Evolutionary conservation across 2,329 filamentous ascomycete species (phyloP).

Genomic region (Colletotrichum somersetense): DNA sequence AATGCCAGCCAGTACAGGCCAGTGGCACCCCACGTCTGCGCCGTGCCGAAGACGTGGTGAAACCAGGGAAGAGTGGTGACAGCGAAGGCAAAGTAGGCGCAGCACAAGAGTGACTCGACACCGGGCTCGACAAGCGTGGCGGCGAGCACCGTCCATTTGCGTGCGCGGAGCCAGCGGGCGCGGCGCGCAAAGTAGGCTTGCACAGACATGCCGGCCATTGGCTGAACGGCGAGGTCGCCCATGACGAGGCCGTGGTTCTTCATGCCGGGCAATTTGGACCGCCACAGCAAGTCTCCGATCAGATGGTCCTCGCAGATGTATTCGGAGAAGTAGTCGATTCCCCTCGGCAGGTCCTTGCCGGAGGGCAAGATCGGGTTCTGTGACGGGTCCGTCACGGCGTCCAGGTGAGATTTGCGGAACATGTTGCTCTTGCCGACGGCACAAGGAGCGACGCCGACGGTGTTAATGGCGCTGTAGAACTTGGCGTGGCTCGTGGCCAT

Average conservation of each 20-base stretch:
- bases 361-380: conserved; percentile 58
- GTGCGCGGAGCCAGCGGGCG: conserved; percentile 89
- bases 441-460: conserved; percentile 89
- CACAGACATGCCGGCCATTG: conserved; percentile 85
- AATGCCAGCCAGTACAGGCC: conserved; percentile 73
- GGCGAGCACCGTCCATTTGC: conserved; percentile 91
- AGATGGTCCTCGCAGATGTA: conserved; percentile 99
- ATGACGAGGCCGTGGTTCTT: conserved; percentile 86
- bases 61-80: conserved; percentile 80
- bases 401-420: conserved; percentile 93
- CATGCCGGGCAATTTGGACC: conserved; percentile 71
- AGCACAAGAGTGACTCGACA: conserved; percentile 89
- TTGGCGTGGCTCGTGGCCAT: conserved; percentile 95
- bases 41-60: conserved; percentile 62
- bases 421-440: conserved; percentile 98
- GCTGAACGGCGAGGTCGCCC: conserved; percentile 91
- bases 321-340: conserved; percentile 92
- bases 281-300: conserved; percentile 93
- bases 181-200: conserved; percentile 82
- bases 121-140: conserved; percentile 95
- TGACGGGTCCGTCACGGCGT: conserved; percentile 72
- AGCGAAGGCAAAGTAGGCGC: conserved; percentile 82
- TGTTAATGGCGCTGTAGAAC: conserved; percentile 98
- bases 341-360: conserved; percentile 63
- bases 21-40: conserved; percentile 77